Percentiles rank a stretch among this genome's conserved stretches.
phyloP scores from a whole-genome alignment of 2,329 filamentous ascomycete genomes.

The Eurotiales sp. region DNA sequence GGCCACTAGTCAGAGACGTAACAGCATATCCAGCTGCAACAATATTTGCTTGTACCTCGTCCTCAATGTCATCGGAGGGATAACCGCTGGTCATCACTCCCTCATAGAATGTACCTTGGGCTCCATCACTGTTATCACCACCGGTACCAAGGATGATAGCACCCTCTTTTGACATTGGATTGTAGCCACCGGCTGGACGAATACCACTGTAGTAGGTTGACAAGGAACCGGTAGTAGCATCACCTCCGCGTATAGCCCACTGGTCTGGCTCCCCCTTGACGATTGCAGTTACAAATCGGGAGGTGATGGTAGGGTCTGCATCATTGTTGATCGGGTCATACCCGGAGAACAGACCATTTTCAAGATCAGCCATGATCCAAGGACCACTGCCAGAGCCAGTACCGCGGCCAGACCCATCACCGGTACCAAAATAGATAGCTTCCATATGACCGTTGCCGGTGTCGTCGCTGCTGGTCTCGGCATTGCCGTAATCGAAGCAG shows the following conservation, averaged over 20 bases:
- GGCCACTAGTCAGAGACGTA: slow-evolving; percentile 12
- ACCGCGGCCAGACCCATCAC: slow-evolving; percentile 11
- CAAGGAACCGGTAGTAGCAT: slow-evolving; percentile 7
- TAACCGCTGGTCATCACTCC: slow-evolving; percentile 12
- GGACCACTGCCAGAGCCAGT: slow-evolving; percentile 10
- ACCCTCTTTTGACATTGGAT: slow-evolving; percentile 10
- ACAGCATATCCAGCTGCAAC: slow-evolving; percentile 8
- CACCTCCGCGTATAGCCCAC: slow-evolving; percentile 13
- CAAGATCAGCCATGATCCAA: slow-evolving; percentile 14
- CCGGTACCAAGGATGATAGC: slow-evolving; percentile 12
- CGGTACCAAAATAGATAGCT: slow-evolving; percentile 14
- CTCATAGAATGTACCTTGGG: slow-evolving; percentile 12
- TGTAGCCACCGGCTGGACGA: slow-evolving; percentile 8
- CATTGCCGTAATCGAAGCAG: slow-evolving; percentile 12
- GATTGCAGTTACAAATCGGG: slow-evolving; percentile 9
- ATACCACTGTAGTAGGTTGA: slow-evolving; percentile 10
- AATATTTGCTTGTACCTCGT: slow-evolving; percentile 9
- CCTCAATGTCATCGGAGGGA: slow-evolving; percentile 9
- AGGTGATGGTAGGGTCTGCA: slow-evolving; percentile 11
- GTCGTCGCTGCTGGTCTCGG: slow-evolving; percentile 3
- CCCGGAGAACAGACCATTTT: slow-evolving; percentile 13
- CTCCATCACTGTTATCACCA: slow-evolving; percentile 10
- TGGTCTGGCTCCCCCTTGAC: slow-evolving; percentile 9
- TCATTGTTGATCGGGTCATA: slow-evolving; percentile 10
- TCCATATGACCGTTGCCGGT: slow-evolving; percentile 14